Base-by-base conservation (phyloP, 257 asterid species). In the Jaltomata sinuosa region DNA sequence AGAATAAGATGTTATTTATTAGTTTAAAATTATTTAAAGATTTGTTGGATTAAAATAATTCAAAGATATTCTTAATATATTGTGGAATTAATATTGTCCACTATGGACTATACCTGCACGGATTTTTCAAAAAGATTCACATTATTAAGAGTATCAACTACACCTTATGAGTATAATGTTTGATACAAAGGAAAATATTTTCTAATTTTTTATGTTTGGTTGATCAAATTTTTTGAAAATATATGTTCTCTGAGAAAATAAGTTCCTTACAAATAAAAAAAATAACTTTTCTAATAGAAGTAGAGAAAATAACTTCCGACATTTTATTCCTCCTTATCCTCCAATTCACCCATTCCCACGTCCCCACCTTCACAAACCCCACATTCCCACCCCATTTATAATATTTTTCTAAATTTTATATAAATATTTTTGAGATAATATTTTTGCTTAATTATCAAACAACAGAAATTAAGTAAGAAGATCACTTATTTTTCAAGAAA, bases 41-140 rank as follows among this genome's bases (percentile, higher is more conserved):
- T 47, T 0, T 47, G 52, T 47, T 47, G 52, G 52, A 11, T 2
- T 47, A 47, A 47, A 42, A 47, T 1, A 47, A 47, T 15, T 25
- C 4, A 25, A 25, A 61, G 68, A 61, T 25, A 61, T 1, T 25
- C 18, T 25, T 25, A 25, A 61, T 11, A 22, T 59, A 25, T 6
- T 25, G 34, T 25, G 19, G 5, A 59, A 6, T 59, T n/a, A n/a
- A n/a, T n/a, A n/a, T n/a, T 59, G 14, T 59, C 2, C 12, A 59
- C 8, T 11, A 10, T 61, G 7, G 0, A 25, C 0, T 9, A 61
- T 61, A 25, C 5, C 2, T 3, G 1, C 2, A 29, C 7, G 3
- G 0, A 11, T 25, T 25, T 61, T 61, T 4, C 68, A 61, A 6
- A 10, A 62, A 62, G n/a, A 0, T 64, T 29, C 2, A 64, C 11